A percentile compares a stretch with the other conserved stretches of the same genome.
These are phyloP conservation scores for Bruguiera sexangula DNA, from an alignment of 345 rosid genomes.

Conservation along the genomic window DNA sequence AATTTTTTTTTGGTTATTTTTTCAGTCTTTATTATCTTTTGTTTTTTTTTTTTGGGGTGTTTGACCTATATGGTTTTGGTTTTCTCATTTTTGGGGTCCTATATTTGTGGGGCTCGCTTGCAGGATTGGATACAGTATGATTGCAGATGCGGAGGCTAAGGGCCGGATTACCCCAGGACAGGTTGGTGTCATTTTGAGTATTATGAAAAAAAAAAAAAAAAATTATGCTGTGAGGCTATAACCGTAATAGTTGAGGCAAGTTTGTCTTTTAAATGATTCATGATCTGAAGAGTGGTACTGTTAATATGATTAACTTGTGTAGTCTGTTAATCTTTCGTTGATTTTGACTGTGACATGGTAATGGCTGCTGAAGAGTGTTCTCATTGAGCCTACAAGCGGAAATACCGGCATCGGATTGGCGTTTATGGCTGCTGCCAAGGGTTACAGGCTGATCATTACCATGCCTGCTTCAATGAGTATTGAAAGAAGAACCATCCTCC, in stretches of 20 bases:
- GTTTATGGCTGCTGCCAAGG: slow-evolving; percentile 85
- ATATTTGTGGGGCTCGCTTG: not conserved
- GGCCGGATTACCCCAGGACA: slow-evolving; percentile 76
- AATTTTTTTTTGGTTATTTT: not conserved
- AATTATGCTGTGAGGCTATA: not conserved
- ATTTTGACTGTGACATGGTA: not conserved
- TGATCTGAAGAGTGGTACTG: not conserved
- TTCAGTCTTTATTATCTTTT: not conserved
- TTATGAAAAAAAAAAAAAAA: not conserved
- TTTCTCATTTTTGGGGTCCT: not conserved
- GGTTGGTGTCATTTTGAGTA: slow-evolving; percentile 32
- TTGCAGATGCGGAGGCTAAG: slow-evolving; percentile 72
- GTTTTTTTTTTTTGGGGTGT: no score
- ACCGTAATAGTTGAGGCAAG: not conserved
- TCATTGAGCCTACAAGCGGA: slow-evolving; percentile 97
- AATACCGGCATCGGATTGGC: slow-evolving; percentile 94
- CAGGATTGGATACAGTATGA: slow-evolving; percentile 94
- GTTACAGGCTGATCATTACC: slow-evolving; percentile 72
- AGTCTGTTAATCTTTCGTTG: not conserved
- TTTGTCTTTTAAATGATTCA: not conserved
- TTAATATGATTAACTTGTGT: not conserved
- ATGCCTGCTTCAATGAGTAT: slow-evolving; percentile 96
- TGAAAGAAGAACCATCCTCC: slow-evolving; percentile 88
- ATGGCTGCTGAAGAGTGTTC: slow-evolving; percentile 42
- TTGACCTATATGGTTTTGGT: no score